Percentiles rank a stretch among this genome's conserved stretches.
These are phyloP conservation scores for Neonectria ditissima DNA, from an alignment of 2,329 filamentous ascomycete species.

Conservation along the genomic window DNA sequence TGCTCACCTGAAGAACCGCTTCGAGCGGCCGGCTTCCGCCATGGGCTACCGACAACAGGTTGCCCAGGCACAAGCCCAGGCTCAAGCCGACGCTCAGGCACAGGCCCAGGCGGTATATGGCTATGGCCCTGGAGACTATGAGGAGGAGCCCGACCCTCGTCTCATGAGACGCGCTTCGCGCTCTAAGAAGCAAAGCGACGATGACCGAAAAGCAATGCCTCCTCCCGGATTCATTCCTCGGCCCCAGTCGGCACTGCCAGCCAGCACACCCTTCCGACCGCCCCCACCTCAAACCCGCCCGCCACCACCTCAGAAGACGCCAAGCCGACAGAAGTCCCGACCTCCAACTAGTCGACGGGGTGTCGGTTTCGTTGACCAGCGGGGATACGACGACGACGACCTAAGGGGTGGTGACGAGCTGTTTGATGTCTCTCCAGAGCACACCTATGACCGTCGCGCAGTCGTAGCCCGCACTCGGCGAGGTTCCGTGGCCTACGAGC, in stretches of 20 bases:
- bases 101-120: conserved; percentile 43
- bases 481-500: conserved; percentile 53
- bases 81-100: neutral
- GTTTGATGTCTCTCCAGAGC: conserved; percentile 55
- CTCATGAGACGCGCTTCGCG: conserved; percentile 58
- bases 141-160: conserved; percentile 53
- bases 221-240: conserved; percentile 56
- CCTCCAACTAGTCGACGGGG: conserved; percentile 47
- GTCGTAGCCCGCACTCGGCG: conserved; percentile 51
- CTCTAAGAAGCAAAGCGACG: conserved; percentile 54
- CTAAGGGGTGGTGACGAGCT: conserved; percentile 50
- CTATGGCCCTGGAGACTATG: conserved; percentile 56
- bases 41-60: conserved; percentile 53
- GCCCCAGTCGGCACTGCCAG: conserved; percentile 50
- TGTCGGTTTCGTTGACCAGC: conserved; percentile 48
- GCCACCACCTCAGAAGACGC: conserved; percentile 43
- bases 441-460: conserved; percentile 49
- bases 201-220: conserved; percentile 62
- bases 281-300: conserved; percentile 46
- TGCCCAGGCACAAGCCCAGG: neutral
- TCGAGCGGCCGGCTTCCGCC: conserved; percentile 54
- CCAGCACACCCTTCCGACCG: conserved; percentile 46
- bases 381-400: conserved; percentile 55
- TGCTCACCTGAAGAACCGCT: conserved; percentile 49
- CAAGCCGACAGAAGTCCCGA: conserved; percentile 46